These are phyloP conservation scores for Gelatoporia subvermispora DNA, from an alignment of 768 basidiomycete species.

Conservation along the genomic window DNA sequence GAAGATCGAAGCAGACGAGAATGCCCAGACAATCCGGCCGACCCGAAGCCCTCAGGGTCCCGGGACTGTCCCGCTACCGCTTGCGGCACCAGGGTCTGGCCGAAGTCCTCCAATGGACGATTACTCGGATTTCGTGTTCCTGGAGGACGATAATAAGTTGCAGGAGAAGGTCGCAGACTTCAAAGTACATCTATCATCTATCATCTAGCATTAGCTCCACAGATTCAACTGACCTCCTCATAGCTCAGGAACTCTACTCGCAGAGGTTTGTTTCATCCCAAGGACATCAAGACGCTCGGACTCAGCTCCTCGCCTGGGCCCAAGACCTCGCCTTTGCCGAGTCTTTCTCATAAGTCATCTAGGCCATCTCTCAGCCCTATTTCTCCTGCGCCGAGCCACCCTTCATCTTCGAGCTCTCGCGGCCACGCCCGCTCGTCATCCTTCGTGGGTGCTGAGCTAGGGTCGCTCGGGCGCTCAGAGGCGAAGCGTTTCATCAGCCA, in stretches of 20 bases:
- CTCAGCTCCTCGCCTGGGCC: slow-evolving; percentile 51
- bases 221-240: neutral
- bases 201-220: neutral
- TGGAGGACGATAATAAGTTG: slow-evolving; percentile 67
- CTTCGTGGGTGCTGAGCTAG: slow-evolving; percentile 30
- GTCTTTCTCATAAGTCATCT: slow-evolving; percentile 46
- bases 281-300: slow-evolving; percentile 81
- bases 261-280: slow-evolving; percentile 82
- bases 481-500: slow-evolving; percentile 49
- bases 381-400: slow-evolving; percentile 16
- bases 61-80: slow-evolving; percentile 38
- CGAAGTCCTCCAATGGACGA: slow-evolving; percentile 79
- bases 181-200: slow-evolving; percentile 44
- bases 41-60: slow-evolving; percentile 56
- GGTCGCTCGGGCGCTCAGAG: slow-evolving; percentile 66
- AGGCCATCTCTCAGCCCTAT: slow-evolving; percentile 50
- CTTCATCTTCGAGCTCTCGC: slow-evolving; percentile 18
- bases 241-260: slow-evolving; percentile 67
- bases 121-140: slow-evolving; percentile 83
- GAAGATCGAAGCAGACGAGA: slow-evolving; percentile 56
- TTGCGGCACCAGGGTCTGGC: slow-evolving; percentile 53
- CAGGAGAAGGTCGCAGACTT: slow-evolving; percentile 81
- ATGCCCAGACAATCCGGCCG: slow-evolving; percentile 77
- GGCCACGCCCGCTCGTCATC: slow-evolving; percentile 53
- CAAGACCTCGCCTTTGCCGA: slow-evolving; percentile 62